These are phyloP conservation scores for Carex scoparia DNA, from an alignment of 176 grass and related monocot species.

Conservation along the genomic window DNA sequence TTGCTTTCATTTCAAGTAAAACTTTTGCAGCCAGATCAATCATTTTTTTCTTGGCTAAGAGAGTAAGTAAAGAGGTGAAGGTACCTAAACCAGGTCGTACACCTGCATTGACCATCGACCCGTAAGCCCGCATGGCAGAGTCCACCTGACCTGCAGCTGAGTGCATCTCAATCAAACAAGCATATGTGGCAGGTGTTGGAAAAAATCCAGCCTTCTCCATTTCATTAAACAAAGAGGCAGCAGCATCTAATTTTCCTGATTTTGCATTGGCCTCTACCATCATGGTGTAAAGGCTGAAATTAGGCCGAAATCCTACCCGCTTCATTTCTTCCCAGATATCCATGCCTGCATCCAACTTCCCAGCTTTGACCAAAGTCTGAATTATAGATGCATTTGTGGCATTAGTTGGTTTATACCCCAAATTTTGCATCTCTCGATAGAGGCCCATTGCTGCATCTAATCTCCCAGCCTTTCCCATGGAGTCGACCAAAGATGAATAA, in stretches of 20 bases:
- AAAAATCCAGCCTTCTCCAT: constrained; percentile 98
- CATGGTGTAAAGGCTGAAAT: constrained; percentile 75
- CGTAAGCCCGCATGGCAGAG: constrained; percentile 62
- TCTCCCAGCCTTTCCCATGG: constrained; percentile 75
- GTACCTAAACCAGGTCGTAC: constrained; percentile 71
- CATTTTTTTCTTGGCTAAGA: constrained; percentile 75
- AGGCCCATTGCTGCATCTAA: constrained; percentile 74
- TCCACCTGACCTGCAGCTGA: constrained; percentile 72
- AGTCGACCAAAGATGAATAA: constrained; percentile 67
- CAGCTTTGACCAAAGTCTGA: constrained; percentile 64
- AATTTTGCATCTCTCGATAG: constrained; percentile 75
- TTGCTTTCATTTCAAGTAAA: constrained; percentile 87
- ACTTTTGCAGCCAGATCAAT: constrained; percentile 86
- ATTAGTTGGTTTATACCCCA: constrained; percentile 44
- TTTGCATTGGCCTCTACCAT: constrained; percentile 84
- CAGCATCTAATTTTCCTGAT: constrained; percentile 52
- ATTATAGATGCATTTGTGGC: constrained; percentile 54
- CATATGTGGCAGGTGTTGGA: constrained; percentile 69
- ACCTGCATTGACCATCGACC: constrained; percentile 84
- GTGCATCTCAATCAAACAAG: constrained; percentile 88
- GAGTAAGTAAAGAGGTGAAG: constrained; percentile 64
- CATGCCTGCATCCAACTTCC: constrained; percentile 77
- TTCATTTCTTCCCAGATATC: constrained; percentile 91
- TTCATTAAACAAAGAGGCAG: constrained; percentile 54
- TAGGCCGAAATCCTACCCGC: constrained; percentile 49